These are phyloP conservation scores for Xylaria sp. DNA, from an alignment of 2,329 filamentous ascomycete genomes.

Conservation along the genomic window DNA sequence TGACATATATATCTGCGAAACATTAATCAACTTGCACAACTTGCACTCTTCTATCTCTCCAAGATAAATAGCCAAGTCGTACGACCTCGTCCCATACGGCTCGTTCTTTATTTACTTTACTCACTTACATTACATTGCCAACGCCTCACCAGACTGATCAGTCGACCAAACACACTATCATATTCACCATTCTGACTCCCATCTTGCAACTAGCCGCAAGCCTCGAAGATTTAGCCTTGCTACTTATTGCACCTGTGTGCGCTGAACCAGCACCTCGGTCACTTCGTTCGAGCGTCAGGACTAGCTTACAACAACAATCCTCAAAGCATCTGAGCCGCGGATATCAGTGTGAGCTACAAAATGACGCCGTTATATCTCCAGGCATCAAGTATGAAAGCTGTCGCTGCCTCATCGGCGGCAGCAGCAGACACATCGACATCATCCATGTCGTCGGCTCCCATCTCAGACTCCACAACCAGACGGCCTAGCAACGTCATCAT, in stretches of 20 bases:
- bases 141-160: background rate
- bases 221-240: background rate
- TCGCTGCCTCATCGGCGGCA: constrained; percentile 14
- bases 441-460: constrained; percentile 25
- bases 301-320: background rate
- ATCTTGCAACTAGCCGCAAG: background rate
- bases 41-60: background rate
- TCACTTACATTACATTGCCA: background rate
- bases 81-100: constrained; percentile 42
- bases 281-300: background rate
- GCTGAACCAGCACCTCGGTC: background rate
- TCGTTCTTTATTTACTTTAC: constrained; percentile 3
- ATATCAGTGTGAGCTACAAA: background rate
- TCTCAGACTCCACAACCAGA: constrained; percentile 34
- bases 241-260: background rate
- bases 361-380: constrained; percentile 35
- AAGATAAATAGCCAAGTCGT: constrained; percentile 39
- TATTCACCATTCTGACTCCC: background rate
- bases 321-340: background rate
- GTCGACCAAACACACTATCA: constrained; percentile 4
- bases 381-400: constrained; percentile 20
- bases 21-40: constrained; percentile 13
- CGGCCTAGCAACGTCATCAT: constrained; percentile 39
- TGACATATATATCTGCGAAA: constrained; percentile 23
- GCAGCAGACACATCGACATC: constrained; percentile 25